Percentiles rank a stretch among this genome's conserved stretches.
phyloP scores from a whole-genome alignment of 352 stramenopile species.

The Pythium vanterpoolii region DNA sequence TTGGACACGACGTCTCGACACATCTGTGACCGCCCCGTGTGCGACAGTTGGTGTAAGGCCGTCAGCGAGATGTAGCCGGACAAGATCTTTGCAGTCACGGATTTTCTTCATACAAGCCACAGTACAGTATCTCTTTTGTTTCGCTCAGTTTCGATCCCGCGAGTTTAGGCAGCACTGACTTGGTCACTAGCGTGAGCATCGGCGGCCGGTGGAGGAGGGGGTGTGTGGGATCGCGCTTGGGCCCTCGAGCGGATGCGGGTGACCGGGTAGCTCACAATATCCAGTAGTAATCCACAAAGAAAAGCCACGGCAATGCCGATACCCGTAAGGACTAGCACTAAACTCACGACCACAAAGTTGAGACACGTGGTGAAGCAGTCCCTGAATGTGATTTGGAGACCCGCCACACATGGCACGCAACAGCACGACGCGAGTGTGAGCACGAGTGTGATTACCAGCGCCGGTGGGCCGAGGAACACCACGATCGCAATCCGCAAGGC shows the following conservation, averaged over 20 bases:
- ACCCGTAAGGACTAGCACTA: conserved; percentile 5
- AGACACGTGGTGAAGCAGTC: conserved; percentile 66
- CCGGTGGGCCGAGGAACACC: conserved; percentile 59
- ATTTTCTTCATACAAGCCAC: too few relatives aligned
- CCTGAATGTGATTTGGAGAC: conserved; percentile 38
- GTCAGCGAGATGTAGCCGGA: not conserved
- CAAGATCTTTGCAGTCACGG: not conserved
- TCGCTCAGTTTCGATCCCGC: not conserved
- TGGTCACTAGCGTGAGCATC: not conserved
- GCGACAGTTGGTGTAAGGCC: not conserved
- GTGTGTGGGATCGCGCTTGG: not conserved
- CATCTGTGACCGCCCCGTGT: not conserved
- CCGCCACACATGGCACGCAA: conserved; percentile 56
- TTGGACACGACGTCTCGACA: not conserved
- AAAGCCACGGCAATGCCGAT: conserved; percentile 8
- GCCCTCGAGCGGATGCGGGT: not conserved
- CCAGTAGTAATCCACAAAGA: not conserved
- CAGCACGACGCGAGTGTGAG: conserved; percentile 61
- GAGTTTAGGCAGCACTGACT: not conserved
- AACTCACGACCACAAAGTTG: conserved; percentile 23
- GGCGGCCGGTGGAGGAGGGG: not conserved
- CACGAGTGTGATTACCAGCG: conserved; percentile 51
- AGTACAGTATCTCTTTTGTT: not conserved
- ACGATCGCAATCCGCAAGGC: conserved; percentile 55
- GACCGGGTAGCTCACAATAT: not conserved